A percentile compares a stretch with the other conserved stretches of the same genome.
Evolutionary conservation across 2,329 filamentous ascomycete genomes (phyloP).

Genomic region (Rhytidhysteron rufulum): DNA sequence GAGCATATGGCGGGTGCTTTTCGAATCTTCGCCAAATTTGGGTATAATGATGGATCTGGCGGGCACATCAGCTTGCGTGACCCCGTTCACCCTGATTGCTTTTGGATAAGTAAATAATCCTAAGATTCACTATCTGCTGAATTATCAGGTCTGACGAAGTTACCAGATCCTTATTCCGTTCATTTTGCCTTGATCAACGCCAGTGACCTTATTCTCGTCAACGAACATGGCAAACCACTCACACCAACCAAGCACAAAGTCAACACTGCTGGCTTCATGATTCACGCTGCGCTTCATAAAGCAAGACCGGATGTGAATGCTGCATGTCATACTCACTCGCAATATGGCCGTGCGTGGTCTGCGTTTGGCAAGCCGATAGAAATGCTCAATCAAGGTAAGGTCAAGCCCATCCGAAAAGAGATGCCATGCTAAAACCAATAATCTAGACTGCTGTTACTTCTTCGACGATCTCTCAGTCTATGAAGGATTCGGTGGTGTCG

Average conservation of each 20-base stretch:
- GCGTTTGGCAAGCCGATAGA: not conserved
- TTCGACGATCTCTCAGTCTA: not conserved
- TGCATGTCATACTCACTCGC: not conserved
- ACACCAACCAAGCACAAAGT: no score
- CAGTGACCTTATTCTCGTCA: slow-evolving; percentile 42
- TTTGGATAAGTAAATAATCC: no score
- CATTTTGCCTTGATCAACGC: slow-evolving; percentile 44
- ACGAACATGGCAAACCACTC: slow-evolving; percentile 39
- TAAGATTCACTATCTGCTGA: no score
- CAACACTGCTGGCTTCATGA: not conserved
- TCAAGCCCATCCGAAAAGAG: no score
- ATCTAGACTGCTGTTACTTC: not conserved
- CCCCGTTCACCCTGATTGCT: slow-evolving; percentile 12
- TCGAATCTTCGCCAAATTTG: slow-evolving; percentile 32
- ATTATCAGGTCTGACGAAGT: slow-evolving; percentile 8
- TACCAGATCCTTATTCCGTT: slow-evolving; percentile 42
- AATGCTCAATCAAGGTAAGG: not conserved
- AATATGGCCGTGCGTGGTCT: not conserved
- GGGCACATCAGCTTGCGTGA: slow-evolving; percentile 45
- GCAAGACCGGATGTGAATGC: not conserved
- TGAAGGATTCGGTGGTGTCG: not conserved
- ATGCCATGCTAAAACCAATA: no score
- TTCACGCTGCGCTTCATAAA: not conserved
- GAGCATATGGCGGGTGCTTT: slow-evolving; percentile 46
- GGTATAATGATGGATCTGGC: slow-evolving; percentile 40